These are phyloP conservation scores for Sambucus nigra DNA, from an alignment of 129 eudicot genomes.

Conservation along the genomic window DNA sequence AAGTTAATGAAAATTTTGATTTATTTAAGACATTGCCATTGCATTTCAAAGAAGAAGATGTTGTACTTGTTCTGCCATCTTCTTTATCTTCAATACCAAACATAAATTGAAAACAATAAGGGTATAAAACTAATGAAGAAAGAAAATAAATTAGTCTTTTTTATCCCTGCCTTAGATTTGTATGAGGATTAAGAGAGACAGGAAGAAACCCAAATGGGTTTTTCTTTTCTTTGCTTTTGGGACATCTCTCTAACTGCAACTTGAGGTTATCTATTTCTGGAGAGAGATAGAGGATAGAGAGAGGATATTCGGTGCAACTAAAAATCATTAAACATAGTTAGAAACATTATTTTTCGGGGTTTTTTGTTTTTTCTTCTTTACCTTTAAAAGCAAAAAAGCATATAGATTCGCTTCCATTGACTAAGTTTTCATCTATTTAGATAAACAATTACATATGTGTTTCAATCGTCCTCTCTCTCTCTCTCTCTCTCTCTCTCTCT, in stretches of 20 bases:
- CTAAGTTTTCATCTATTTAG: too few relatives aligned
- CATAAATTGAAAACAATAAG: not conserved
- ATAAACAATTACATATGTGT: too few relatives aligned
- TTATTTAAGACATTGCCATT: constrained; percentile 13
- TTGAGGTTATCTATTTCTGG: not conserved
- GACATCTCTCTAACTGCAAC: not conserved
- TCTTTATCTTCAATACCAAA: constrained; percentile 4
- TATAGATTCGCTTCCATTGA: too few relatives aligned
- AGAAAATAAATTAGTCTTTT: too few relatives aligned
- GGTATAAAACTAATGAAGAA: constrained; percentile 4
- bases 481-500: too few relatives aligned
- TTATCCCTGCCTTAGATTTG: not conserved
- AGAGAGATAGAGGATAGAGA: not conserved
- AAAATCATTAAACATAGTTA: too few relatives aligned
- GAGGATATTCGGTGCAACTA: not conserved
- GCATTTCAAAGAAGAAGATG: constrained; percentile 11
- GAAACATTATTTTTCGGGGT: too few relatives aligned
- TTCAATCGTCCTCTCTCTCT: too few relatives aligned
- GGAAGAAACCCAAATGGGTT: not conserved
- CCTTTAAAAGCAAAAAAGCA: too few relatives aligned
- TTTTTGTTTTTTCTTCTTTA: too few relatives aligned
- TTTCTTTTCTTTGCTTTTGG: constrained; percentile 3
- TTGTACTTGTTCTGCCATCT: constrained; percentile 7
- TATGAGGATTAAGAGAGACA: not conserved
- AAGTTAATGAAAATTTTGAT: constrained; percentile 51